phyloP scores from a whole-genome alignment of 2,329 filamentous ascomycete genomes.

The Didymella segeticola region DNA sequence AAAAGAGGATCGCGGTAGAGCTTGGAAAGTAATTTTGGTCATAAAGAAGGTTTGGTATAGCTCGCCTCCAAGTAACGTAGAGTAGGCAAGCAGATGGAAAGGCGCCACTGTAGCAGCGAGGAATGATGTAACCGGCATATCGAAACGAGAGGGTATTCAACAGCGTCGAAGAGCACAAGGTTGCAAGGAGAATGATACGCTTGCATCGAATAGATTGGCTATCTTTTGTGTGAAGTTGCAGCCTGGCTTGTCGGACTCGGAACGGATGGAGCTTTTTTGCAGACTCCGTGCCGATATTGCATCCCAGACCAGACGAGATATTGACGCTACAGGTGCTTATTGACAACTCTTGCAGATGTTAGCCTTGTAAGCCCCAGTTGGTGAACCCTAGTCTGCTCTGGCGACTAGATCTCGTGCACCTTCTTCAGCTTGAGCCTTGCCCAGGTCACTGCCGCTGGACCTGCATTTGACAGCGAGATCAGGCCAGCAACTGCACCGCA shows the following conservation, averaged over 20 bases:
- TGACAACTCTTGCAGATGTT: background rate
- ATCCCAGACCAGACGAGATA: background rate
- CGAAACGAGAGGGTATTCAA: background rate
- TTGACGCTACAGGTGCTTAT: background rate
- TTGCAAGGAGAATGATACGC: background rate
- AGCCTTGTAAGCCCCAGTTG: background rate
- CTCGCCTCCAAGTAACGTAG: conserved; percentile 50
- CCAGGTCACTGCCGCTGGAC: conserved; percentile 23
- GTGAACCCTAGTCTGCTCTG: background rate
- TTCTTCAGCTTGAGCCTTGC: conserved; percentile 26
- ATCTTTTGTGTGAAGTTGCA: background rate
- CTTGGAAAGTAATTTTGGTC: conserved; percentile 49
- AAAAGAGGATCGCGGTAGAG: conserved; percentile 48
- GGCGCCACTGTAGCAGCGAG: conserved; percentile 25
- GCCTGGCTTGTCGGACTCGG: background rate
- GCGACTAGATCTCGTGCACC: conserved; percentile 15
- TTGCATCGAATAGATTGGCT: background rate
- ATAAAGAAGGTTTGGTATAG: conserved; percentile 52
- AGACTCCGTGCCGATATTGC: conserved; percentile 1
- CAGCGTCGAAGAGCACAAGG: background rate
- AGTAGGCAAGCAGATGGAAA: conserved; percentile 50
- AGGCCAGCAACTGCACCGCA: conserved; percentile 30
- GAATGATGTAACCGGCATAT: conserved; percentile 11
- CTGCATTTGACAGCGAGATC: conserved; percentile 28
- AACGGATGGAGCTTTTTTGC: background rate